Evolutionary conservation across 306 rosid genomes (phyloP).

Genomic region (Urtica urens): DNA sequence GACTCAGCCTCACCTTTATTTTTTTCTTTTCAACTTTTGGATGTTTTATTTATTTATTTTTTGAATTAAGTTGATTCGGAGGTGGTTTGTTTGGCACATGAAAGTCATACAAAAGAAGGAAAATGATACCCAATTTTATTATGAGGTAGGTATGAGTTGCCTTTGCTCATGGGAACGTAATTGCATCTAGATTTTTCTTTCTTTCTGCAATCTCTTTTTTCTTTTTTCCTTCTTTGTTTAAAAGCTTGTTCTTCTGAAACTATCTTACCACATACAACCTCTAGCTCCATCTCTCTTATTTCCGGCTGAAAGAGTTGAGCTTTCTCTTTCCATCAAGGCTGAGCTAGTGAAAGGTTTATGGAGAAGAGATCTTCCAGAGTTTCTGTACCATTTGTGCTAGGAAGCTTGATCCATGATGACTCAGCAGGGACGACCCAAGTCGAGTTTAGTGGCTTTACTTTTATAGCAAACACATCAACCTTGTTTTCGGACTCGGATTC

Average conservation of each 20-base stretch:
- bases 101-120: slow-evolving; percentile 21
- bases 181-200: slow-evolving; percentile 10
- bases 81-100: slow-evolving; percentile 28
- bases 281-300: slow-evolving; percentile 10
- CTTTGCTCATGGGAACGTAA: slow-evolving; percentile 43
- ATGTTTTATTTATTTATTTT: not conserved
- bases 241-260: slow-evolving; percentile 17
- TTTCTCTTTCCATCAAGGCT: slow-evolving; percentile 18
- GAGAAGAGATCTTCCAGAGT: slow-evolving; percentile 50
- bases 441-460: slow-evolving; percentile 54
- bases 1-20: slow-evolving; percentile 20
- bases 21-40: slow-evolving; percentile 1
- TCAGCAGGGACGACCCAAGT: slow-evolving; percentile 41
- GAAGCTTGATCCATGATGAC: slow-evolving; percentile 49
- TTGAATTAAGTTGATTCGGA: too few species aligned
- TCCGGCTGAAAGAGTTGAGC: slow-evolving; percentile 19
- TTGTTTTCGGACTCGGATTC: slow-evolving; percentile 31
- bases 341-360: slow-evolving; percentile 36
- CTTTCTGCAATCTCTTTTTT: not conserved
- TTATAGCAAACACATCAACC: slow-evolving; percentile 49
- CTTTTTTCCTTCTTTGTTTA: slow-evolving; percentile 3
- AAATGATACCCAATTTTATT: slow-evolving; percentile 15
- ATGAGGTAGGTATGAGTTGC: slow-evolving; percentile 31
- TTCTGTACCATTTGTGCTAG: slow-evolving; percentile 56
- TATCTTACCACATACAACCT: too few species aligned